Percentiles rank a stretch among this genome's conserved stretches.
Evolutionary conservation across 257 asterid species (phyloP).

Genomic region (Jaltomata sinuosa): DNA sequence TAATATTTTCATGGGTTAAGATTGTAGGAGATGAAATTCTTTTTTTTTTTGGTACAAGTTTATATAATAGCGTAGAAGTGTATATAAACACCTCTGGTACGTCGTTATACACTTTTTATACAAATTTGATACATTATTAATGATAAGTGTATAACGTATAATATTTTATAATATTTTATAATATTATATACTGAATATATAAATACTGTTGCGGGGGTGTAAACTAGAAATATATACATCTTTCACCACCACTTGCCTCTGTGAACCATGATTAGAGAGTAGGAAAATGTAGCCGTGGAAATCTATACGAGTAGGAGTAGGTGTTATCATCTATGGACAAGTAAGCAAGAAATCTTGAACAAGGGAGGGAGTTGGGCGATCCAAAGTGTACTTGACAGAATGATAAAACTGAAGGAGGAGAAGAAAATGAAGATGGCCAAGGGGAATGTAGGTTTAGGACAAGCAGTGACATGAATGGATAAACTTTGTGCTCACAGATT

Average conservation of each 20-base stretch:
- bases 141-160: not conserved
- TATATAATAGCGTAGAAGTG: not conserved
- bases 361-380: constrained; percentile 23
- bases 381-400: constrained; percentile 50
- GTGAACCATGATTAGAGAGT: not conserved
- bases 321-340: not conserved
- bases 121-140: not conserved
- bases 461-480: constrained; percentile 59
- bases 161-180: not conserved
- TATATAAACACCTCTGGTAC: not conserved
- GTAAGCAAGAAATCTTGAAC: constrained; percentile 21
- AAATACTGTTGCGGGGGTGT: not conserved
- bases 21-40: no score
- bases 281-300: not conserved
- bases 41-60: no score
- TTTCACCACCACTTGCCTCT: not conserved
- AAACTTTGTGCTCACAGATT: constrained; percentile 81
- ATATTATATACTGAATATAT: not conserved
- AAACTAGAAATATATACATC: not conserved
- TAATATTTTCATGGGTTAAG: not conserved
- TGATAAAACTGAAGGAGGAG: constrained; percentile 59
- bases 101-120: not conserved
- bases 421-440: constrained; percentile 27
- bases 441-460: constrained; percentile 56
- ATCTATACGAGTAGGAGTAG: not conserved